These are phyloP conservation scores for Rubroshorea leprosula DNA, from an alignment of 345 rosid species.

Conservation along the genomic window DNA sequence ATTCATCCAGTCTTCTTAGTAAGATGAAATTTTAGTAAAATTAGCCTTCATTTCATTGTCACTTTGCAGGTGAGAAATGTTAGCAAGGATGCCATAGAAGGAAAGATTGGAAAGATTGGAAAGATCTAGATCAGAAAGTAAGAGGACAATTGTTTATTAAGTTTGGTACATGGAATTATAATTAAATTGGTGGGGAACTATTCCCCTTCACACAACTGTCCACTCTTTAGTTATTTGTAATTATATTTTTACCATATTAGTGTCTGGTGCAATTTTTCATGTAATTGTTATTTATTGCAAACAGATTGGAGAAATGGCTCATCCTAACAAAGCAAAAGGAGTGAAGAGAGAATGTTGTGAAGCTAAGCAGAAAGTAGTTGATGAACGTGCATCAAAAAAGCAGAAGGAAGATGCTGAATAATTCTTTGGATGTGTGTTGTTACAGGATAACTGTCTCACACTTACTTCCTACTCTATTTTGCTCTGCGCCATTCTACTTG, in stretches of 20 bases:
- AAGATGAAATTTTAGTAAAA: background rate
- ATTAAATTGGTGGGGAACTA: background rate
- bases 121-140: constrained; percentile 92
- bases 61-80: constrained; percentile 67
- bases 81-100: constrained; percentile 46
- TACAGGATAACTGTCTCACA: background rate
- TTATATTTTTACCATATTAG: background rate
- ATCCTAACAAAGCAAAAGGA: constrained; percentile 73
- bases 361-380: constrained; percentile 45
- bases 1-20: background rate
- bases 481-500: no score
- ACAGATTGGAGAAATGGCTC: constrained; percentile 31
- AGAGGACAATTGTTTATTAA: constrained; percentile 5
- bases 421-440: constrained; percentile 7
- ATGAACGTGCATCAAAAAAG: constrained; percentile 46
- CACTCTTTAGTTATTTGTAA: background rate
- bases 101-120: constrained; percentile 63
- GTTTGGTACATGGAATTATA: background rate
- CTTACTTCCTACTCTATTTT: no score
- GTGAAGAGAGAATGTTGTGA: constrained; percentile 90
- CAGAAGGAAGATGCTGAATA: constrained; percentile 47
- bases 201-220: no score
- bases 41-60: constrained; percentile 12
- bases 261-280: background rate
- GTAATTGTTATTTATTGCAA: background rate